Evolutionary conservation across 345 rosid genomes (phyloP), one percentile per base, ranked within the genome.

Genomic region (Erodium maritimum): DNA sequence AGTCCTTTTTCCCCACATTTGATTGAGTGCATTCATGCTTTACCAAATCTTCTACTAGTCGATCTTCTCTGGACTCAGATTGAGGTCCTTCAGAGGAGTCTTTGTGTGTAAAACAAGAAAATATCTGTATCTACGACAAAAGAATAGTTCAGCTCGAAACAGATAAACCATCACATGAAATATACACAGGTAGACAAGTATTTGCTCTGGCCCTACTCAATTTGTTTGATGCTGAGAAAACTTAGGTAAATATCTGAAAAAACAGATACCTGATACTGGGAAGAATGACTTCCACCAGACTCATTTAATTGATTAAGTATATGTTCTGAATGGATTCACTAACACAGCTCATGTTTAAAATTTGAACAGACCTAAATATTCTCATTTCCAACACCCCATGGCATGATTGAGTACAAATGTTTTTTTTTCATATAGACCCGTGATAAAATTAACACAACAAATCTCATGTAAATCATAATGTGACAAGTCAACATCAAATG

Each of bases 61-160:
- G 45, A 24, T 58, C 61, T 59, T 65, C 70, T 21, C 58, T 25
- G 16, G 3, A n/a, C 58, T 34, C 58, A 20, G 65, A 22, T 48
- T 58, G 37, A 1, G 22, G 9, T 64, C 6, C 0, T 46, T 54
- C 51, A 0, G 62, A 53, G 21, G 63, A 57, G 19, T 50, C 59
- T 34, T 59, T 61, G 1, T 1, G 50, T 8, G 19, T 52, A 52
- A 62, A 62, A 58, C 68, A 59, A 13, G 57, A 59, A 58, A 61
- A 48, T 55, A 61, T 64, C 73, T 67, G 58, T 60, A 56, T 67
- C 68, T 65, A 20, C 57, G 56, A 55, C 25, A 61, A 20, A 58
- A 54, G 20, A 56, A 17, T 16, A n/a, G 33, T 24, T 10, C 4
- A 1, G 19, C 37, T 60, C 11, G 19, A 21, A 21, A 21, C 13